phyloP scores from a whole-genome alignment of 345 rosid species.

The Dimocarpus longan region DNA sequence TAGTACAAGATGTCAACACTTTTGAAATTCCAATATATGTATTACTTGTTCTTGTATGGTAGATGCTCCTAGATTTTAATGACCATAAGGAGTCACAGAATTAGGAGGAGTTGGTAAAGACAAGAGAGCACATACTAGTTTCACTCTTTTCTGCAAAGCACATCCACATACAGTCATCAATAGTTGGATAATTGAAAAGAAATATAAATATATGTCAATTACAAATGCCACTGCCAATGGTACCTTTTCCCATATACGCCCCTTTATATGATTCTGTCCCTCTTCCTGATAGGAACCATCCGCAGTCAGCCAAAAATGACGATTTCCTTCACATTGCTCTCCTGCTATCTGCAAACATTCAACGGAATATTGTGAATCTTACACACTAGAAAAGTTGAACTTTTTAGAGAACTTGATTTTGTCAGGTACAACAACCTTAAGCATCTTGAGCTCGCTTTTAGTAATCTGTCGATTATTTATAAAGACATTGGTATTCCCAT shows the following conservation, averaged over 20 bases:
- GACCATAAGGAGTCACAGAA: slow-evolving; percentile 28
- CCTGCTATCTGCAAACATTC: slow-evolving; percentile 51
- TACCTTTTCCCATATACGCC: slow-evolving; percentile 74
- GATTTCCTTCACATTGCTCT: slow-evolving; percentile 70
- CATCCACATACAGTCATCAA: slow-evolving; percentile 4
- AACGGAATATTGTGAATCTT: slow-evolving; percentile 19
- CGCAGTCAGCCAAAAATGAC: slow-evolving; percentile 62
- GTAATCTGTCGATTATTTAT: slow-evolving; percentile 75
- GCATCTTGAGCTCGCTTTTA: slow-evolving; percentile 56
- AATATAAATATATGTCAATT: not conserved
- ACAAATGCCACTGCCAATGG: slow-evolving; percentile 13
- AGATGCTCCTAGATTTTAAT: slow-evolving; percentile 15
- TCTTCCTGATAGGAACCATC: slow-evolving; percentile 76
- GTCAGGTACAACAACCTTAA: slow-evolving; percentile 52
- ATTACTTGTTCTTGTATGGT: too few species aligned
- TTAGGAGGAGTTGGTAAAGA: slow-evolving; percentile 61
- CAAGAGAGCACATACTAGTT: slow-evolving; percentile 42
- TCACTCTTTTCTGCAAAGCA: slow-evolving; percentile 47
- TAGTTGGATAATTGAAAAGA: slow-evolving; percentile 14
- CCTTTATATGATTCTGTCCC: slow-evolving; percentile 58
- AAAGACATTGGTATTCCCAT: slow-evolving; percentile 63
- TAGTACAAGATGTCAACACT: slow-evolving; percentile 14
- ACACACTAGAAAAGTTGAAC: not conserved
- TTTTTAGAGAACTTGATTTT: slow-evolving; percentile 16
- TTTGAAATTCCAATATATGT: too few species aligned